Conservation (phyloP, 305 asterid genomes). For the Plantago rigida region DNA sequence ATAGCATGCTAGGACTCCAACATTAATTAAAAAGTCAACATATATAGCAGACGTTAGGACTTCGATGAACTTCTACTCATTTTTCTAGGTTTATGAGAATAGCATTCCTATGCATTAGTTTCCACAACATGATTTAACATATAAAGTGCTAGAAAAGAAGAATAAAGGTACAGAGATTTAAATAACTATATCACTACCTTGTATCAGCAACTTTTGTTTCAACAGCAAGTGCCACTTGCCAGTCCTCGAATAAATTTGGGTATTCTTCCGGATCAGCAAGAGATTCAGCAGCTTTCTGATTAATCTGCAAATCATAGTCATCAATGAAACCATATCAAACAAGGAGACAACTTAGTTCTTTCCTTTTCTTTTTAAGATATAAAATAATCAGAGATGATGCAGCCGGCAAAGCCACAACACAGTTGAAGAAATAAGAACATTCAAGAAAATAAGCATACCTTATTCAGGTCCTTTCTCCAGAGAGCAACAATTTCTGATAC, state of each 20-base stretch:
- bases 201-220: conserved; percentile 64
- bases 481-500: conserved; percentile 88
- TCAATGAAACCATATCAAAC: conserved; percentile 18
- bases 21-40: not conserved
- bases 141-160: conserved; percentile 9
- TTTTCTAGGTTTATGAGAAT: conserved; percentile 7
- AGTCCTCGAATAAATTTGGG: conserved; percentile 81
- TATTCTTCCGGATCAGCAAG: conserved; percentile 93
- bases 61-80: conserved; percentile 13
- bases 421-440: conserved; percentile 17
- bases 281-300: conserved; percentile 94
- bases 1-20: conserved; percentile 10
- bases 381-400: conserved; percentile 13
- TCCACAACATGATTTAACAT: conserved; percentile 1
- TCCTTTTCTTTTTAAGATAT: not conserved
- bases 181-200: conserved; percentile 36
- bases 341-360: conserved; percentile 12
- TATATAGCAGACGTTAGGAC: conserved; percentile 4
- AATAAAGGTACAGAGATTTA: conserved; percentile 5
- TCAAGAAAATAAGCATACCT: conserved; percentile 40
- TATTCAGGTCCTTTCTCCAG: conserved; percentile 86
- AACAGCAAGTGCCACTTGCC: conserved; percentile 83
- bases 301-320: conserved; percentile 44
- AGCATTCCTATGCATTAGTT: not conserved
- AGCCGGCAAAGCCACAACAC: conserved; percentile 18